Conservation (phyloP, 164 flowering plant genomes). For the Magnolia kwangsiensis region DNA sequence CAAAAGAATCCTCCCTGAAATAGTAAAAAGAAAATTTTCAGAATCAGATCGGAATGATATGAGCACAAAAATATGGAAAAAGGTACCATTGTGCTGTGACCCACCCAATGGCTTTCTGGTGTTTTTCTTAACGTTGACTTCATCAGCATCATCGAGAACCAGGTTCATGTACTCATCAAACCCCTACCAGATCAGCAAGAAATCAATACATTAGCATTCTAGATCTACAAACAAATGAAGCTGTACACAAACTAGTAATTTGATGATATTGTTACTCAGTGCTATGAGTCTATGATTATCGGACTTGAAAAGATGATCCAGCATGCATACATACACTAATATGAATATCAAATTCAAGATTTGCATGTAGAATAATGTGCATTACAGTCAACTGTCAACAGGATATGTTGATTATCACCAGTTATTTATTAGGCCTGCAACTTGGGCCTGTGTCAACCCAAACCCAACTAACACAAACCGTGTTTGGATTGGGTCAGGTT, state of each 20-base stretch:
- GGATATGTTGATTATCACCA: not conserved
- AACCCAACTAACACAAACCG: no score
- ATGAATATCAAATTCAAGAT: not conserved
- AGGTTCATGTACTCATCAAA: slow-evolving; percentile 97
- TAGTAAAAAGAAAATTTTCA: not conserved
- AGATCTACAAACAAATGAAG: not conserved
- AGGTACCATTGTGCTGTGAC: not conserved
- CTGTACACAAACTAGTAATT: not conserved
- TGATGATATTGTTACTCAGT: no score
- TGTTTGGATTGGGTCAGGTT: no score
- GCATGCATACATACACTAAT: not conserved
- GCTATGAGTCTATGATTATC: not conserved
- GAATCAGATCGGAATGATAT: not conserved
- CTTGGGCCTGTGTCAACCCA: no score
- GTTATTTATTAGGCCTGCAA: not conserved
- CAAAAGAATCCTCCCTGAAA: slow-evolving; percentile 65
- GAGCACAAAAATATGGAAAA: not conserved
- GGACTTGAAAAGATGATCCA: not conserved
- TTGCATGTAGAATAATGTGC: not conserved
- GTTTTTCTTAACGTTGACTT: slow-evolving; percentile 68
- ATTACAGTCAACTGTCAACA: not conserved
- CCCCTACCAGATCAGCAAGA: slow-evolving; percentile 38
- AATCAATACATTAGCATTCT: not conserved
- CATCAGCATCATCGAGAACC: slow-evolving; percentile 90
- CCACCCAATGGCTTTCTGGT: slow-evolving; percentile 53